A percentile compares a stretch with the other conserved stretches of the same genome.
Evolutionary conservation across 2,329 filamentous ascomycete genomes (phyloP).

Genomic region (Sphaerulina vaccinii): DNA sequence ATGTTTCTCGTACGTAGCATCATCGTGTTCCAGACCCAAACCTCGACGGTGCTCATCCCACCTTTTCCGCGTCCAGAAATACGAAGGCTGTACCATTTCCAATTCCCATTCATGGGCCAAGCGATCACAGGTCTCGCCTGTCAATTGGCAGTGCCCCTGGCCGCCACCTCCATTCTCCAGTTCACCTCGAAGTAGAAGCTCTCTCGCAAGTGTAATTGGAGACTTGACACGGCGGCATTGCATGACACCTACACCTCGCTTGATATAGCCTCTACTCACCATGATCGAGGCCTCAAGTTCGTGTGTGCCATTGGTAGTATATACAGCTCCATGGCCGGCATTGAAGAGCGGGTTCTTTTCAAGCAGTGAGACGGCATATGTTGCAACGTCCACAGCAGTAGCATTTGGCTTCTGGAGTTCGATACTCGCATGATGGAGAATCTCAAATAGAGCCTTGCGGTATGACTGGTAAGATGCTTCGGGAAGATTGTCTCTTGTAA

Average conservation of each 20-base stretch:
- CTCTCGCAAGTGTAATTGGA: conserved; percentile 70
- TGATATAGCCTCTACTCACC: conserved; percentile 70
- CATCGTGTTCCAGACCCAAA: conserved; percentile 44
- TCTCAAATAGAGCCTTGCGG: conserved; percentile 39
- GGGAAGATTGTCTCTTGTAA: conserved; percentile 43
- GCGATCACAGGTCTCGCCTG: conserved; percentile 65
- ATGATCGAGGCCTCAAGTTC: conserved; percentile 86
- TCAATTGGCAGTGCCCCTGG: conserved; percentile 68
- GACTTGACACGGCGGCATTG: conserved; percentile 73
- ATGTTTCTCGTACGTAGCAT: conserved; percentile 43
- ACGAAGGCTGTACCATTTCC: conserved; percentile 65
- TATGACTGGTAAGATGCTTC: conserved; percentile 40
- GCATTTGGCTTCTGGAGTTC: conserved; percentile 40
- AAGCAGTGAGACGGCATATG: conserved; percentile 70
- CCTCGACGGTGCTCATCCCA: conserved; percentile 76
- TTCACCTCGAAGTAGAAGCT: conserved; percentile 68
- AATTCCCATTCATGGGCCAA: conserved; percentile 68
- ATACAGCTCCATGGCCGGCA: conserved; percentile 78
- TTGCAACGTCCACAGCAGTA: conserved; percentile 70
- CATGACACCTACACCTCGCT: conserved; percentile 76
- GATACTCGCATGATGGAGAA: conserved; percentile 35
- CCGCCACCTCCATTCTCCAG: conserved; percentile 59
- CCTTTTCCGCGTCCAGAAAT: conserved; percentile 74
- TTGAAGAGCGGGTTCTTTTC: conserved; percentile 85
- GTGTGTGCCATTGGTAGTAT: conserved; percentile 77